These are phyloP conservation scores for Saccharata proteae DNA, from an alignment of 2,329 filamentous ascomycete species.

Conservation along the genomic window DNA sequence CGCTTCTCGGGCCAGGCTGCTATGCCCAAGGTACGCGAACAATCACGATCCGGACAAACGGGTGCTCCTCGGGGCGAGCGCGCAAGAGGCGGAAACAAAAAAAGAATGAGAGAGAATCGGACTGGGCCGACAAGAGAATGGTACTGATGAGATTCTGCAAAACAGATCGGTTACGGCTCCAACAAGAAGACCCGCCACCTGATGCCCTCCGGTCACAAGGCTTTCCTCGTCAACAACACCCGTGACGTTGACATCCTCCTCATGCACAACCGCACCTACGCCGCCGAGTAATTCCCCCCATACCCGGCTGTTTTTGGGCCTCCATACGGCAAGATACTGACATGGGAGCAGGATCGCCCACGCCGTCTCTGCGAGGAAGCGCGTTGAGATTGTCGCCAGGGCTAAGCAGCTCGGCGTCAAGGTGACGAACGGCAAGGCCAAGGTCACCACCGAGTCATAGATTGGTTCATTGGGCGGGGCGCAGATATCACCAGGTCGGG, in stretches of 20 bases:
- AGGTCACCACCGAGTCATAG: slow-evolving; percentile 86
- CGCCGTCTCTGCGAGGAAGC: slow-evolving; percentile 96
- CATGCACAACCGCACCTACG: slow-evolving; percentile 99
- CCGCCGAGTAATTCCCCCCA: slow-evolving; percentile 85
- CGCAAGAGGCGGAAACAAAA: slow-evolving; percentile 1
- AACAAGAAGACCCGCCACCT: slow-evolving; percentile 99
- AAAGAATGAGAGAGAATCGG: not conserved
- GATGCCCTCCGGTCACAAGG: slow-evolving; percentile 99
- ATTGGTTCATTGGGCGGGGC: slow-evolving; percentile 12
- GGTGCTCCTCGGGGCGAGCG: not conserved
- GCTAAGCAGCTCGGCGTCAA: slow-evolving; percentile 98
- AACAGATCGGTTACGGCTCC: slow-evolving; percentile 92
- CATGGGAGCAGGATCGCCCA: slow-evolving; percentile 66
- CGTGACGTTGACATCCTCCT: slow-evolving; percentile 93
- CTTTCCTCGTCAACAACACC: slow-evolving; percentile 96
- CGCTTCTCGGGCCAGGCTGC: slow-evolving; percentile 90
- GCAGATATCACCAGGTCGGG: slow-evolving; percentile 9
- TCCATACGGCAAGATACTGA: slow-evolving; percentile 10
- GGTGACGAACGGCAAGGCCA: slow-evolving; percentile 99
- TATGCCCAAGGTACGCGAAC: slow-evolving; percentile 84
- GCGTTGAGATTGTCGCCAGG: slow-evolving; percentile 92
- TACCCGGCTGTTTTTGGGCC: too few relatives aligned
- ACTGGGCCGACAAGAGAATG: slow-evolving; percentile 5
- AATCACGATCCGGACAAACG: not conserved
- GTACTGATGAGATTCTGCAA: slow-evolving; percentile 18